These are phyloP conservation scores for Copromyces sp. DNA, from an alignment of 495 filamentous ascomycete genomes.

Conservation along the genomic window DNA sequence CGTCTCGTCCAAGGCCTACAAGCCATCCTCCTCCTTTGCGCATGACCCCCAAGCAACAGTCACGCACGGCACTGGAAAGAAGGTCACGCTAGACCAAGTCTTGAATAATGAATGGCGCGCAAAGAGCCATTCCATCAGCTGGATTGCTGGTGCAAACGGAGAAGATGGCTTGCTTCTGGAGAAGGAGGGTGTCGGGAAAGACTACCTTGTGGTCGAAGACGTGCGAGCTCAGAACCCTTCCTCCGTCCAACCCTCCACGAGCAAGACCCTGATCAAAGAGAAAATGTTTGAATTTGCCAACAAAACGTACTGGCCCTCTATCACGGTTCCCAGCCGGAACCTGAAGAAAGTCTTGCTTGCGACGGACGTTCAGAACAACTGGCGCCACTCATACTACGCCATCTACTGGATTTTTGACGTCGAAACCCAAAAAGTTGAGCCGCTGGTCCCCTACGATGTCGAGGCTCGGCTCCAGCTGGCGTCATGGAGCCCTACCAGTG, in stretches of 20 bases:
- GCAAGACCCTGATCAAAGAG: conserved; percentile 65
- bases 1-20: conserved; percentile 54
- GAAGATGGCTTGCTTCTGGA: conserved; percentile 82
- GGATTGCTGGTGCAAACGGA: conserved; percentile 77
- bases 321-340: conserved; percentile 69
- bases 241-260: conserved; percentile 31
- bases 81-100: conserved; percentile 73
- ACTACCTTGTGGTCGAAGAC: conserved; percentile 81
- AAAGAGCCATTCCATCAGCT: conserved; percentile 61
- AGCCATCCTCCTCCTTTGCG: conserved; percentile 46
- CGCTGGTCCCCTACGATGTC: conserved; percentile 60
- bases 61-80: conserved; percentile 58
- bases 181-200: conserved; percentile 43
- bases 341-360: conserved; percentile 73
- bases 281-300: conserved; percentile 48
- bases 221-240: conserved; percentile 44
- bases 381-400: conserved; percentile 79
- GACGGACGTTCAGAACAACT: conserved; percentile 62
- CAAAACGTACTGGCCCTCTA: conserved; percentile 38
- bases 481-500: conserved; percentile 78
- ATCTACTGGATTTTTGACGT: conserved; percentile 94
- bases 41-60: conserved; percentile 61
- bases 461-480: conserved; percentile 72
- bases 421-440: conserved; percentile 62
- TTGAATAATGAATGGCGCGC: conserved; percentile 62